Evolutionary conservation across 371 early-diverging fungal species (phyloP), one percentile per base, ranked within the genome.

Genomic region (Mortierella sp.): DNA sequence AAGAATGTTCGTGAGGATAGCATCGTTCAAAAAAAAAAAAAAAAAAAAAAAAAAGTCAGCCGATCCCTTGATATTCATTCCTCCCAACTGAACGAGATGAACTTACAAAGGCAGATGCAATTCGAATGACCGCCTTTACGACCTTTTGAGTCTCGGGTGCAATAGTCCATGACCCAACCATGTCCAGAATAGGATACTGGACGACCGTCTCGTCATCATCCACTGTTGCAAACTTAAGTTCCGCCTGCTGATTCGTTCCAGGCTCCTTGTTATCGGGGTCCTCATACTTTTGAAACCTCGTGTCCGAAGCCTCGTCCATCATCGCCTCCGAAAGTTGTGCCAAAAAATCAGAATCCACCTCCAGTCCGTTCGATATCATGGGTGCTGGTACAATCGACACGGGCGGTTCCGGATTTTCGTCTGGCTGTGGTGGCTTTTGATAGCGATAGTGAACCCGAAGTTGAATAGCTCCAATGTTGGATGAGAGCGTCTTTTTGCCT

Each of bases 401-500:
- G 27, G 77, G 49, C 7, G 73, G 60, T 21, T 35, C 56, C 35
- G 4, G 4, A 32, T 35, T 46, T 21, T 76, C 76, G n/a, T 74
- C 81, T 5, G 70, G 79, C 41, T 76, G 76, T 2, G 80, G 83
- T 56, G 80, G 77, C 72, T 84, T 81, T 49, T 94, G 95, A 75
- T 90, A 95, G 24, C 90, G 89, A 74, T 95, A 94, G 44, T 91
- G 88, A 60, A 95, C 89, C 44, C 92, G 91, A 56, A 94, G 91
- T 71, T 95, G 94, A 32, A 95, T 80, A 10, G 94, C 94, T 3
- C 95, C 95, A 48, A 93, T 88, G 73, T 94, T 95, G 76, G 90
- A 89, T 6, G 91, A 89, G 18, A 91, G 83, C 0, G 91, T 89
- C 74, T 89, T 89, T 58, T 89, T 87, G 74, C 91, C 86, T 58